Base-by-base conservation (phyloP, 169 alveolate species). In the Eimeria brunetti region DNA sequence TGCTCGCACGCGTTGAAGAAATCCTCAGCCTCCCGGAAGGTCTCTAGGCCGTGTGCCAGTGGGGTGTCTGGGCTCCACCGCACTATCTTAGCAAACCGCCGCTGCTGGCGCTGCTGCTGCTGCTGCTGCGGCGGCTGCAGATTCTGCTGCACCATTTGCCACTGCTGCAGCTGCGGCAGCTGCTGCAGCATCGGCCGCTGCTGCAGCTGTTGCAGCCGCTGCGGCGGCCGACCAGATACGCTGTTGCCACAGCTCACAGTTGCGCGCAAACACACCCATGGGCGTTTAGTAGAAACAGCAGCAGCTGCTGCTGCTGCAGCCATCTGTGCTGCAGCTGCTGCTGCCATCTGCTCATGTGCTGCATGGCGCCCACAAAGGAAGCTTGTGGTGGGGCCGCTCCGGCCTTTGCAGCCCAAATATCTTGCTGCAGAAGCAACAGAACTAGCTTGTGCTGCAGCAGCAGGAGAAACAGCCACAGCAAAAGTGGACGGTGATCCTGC, bases 11-110 rank as follows among this genome's bases (percentile, higher is more conserved):
- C 89, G 38, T 53, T 30, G 71, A 91, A 76, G 71, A 91, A 75
- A 71, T 91, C 95, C 84, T 78, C 73, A 46, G 95, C 95, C 36
- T 91, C 95, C 36, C 44, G 16, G 36, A 91, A 60, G 0, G 75
- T 67, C 69, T 91, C 95, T 6, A 91, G 69, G 20, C 90, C 89
- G 53, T 78, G 78, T 2, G 90, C 89, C 58, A 91, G 81, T 44
- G 91, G 85, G 18, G 95, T 91, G 84, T 91, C 95, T 38, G 91
- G 75, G n/a, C 49, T 7, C 95, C 95, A 91, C n/a, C 95, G 90
- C 60, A 91, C 67, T 22, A 91, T 83, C 83, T 91, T 91, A 18
- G 95, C 95, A 33, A 53, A 51, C 75, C 56, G 89, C 75, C 73
- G 64, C 71, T 56, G 89, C 11, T 81, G 89, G 30, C 53, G 71